These are phyloP conservation scores for Kluyveromyces lactis DNA, from an alignment of 805 yeast genomes.

Conservation along the genomic window DNA sequence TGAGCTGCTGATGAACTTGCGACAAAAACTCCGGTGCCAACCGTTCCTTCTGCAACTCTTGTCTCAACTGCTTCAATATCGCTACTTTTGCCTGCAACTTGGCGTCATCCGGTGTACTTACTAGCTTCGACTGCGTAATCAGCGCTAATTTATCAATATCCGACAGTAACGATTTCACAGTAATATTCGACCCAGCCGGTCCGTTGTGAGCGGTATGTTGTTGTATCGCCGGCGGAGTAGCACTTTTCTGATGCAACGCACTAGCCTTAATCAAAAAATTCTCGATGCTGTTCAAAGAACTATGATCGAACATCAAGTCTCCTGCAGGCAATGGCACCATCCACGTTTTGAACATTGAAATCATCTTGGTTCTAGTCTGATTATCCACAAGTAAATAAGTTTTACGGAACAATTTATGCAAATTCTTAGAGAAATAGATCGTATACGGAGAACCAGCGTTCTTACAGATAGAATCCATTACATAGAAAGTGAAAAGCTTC, in stretches of 20 bases:
- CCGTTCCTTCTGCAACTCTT: constrained; percentile 28
- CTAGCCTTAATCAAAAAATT: constrained; percentile 59
- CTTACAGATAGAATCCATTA: constrained; percentile 86
- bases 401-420: constrained; percentile 58
- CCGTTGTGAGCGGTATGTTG: constrained; percentile 1
- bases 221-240: constrained; percentile 16
- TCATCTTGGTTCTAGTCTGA: constrained; percentile 60
- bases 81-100: constrained; percentile 27
- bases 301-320: constrained; percentile 61
- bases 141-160: constrained; percentile 30
- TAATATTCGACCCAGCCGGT: constrained; percentile 1
- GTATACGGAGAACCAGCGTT: constrained; percentile 87
- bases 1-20: constrained; percentile 33
- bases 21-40: constrained; percentile 26
- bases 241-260: constrained; percentile 33
- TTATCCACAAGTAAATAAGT: constrained; percentile 77
- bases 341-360: constrained; percentile 84
- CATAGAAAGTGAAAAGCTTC: constrained; percentile 75
- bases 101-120: constrained; percentile 26
- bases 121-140: constrained; percentile 29
- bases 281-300: constrained; percentile 65
- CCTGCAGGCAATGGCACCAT: constrained; percentile 40
- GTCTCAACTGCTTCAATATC: constrained; percentile 30
- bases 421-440: constrained; percentile 58
- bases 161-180: constrained; percentile 25